These are phyloP conservation scores for Amanita rubescens DNA, from an alignment of 768 basidiomycete species.

Conservation along the genomic window DNA sequence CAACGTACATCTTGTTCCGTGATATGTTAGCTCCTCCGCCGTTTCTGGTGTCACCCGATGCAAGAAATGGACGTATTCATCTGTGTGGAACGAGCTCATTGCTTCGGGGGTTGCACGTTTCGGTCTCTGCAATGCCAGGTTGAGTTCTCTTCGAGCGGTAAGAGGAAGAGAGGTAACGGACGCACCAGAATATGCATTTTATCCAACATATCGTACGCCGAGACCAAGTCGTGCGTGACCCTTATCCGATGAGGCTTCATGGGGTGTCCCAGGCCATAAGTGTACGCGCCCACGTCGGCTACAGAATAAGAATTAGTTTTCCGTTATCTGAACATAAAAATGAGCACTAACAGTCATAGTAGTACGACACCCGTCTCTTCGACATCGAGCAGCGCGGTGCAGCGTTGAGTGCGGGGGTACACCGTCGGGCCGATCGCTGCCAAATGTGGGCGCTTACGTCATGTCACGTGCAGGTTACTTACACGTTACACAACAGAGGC, in stretches of 20 bases:
- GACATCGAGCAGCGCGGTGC: too few relatives aligned
- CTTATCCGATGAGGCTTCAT: slow-evolving; percentile 97
- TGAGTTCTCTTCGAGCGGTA: neutral
- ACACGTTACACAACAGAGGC: neutral
- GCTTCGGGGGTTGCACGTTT: slow-evolving; percentile 61
- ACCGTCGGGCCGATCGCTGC: neutral
- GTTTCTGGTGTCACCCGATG: slow-evolving; percentile 88
- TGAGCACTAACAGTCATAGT: slow-evolving; percentile 58
- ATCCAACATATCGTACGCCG: slow-evolving; percentile 88
- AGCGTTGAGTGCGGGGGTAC: neutral
- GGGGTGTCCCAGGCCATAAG: slow-evolving; percentile 82
- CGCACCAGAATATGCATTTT: slow-evolving; percentile 89
- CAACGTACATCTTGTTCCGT: slow-evolving; percentile 82
- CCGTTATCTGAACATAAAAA: neutral
- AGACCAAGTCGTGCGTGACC: slow-evolving; percentile 87
- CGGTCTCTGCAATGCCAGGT: slow-evolving; percentile 42
- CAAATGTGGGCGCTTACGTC: neutral
- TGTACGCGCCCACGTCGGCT: slow-evolving; percentile 69
- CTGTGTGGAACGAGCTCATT: slow-evolving; percentile 95
- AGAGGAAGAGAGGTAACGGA: slow-evolving; percentile 4
- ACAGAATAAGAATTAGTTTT: neutral
- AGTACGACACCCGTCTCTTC: slow-evolving; percentile 70
- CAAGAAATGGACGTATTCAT: slow-evolving; percentile 95
- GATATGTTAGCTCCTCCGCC: slow-evolving; percentile 74
- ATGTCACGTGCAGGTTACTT: neutral